Conservation (phyloP, 805 yeast species). For the Starmerella riodocensis region DNA sequence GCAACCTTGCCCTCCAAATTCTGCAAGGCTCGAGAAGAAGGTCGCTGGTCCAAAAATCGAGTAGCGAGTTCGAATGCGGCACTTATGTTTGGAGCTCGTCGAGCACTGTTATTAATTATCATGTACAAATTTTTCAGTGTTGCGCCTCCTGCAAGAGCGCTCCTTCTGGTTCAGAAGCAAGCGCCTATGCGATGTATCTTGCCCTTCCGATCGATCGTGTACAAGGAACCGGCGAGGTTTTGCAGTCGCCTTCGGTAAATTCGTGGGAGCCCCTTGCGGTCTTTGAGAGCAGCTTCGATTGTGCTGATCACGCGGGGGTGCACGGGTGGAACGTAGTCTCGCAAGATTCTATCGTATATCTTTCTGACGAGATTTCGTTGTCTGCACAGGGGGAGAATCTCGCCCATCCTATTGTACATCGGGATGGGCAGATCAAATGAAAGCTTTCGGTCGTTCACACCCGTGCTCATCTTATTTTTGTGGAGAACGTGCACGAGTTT, state of each 20-base stretch:
- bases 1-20: too few species aligned
- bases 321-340: conserved; percentile 12
- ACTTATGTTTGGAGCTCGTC: too few species aligned
- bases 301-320: conserved; percentile 9
- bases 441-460: conserved; percentile 7
- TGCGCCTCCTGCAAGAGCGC: too few species aligned
- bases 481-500: conserved; percentile 2
- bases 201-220: conserved; percentile 5
- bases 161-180: not conserved
- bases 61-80: too few species aligned
- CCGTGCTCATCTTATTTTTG: conserved; percentile 1
- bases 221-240: not conserved
- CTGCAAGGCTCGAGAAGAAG: too few species aligned
- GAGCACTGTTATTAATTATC: too few species aligned
- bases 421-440: not conserved
- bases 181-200: not conserved
- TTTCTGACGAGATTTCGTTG: conserved; percentile 9
- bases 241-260: conserved; percentile 1
- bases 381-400: conserved; percentile 4
- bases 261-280: not conserved
- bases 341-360: conserved; percentile 3
- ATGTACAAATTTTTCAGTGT: too few species aligned
- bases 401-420: conserved; percentile 5
- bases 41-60: too few species aligned
- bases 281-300: not conserved